Evolutionary conservation across 2,329 filamentous ascomycete genomes (phyloP).

Genomic region (Calonectria hongkongensis): DNA sequence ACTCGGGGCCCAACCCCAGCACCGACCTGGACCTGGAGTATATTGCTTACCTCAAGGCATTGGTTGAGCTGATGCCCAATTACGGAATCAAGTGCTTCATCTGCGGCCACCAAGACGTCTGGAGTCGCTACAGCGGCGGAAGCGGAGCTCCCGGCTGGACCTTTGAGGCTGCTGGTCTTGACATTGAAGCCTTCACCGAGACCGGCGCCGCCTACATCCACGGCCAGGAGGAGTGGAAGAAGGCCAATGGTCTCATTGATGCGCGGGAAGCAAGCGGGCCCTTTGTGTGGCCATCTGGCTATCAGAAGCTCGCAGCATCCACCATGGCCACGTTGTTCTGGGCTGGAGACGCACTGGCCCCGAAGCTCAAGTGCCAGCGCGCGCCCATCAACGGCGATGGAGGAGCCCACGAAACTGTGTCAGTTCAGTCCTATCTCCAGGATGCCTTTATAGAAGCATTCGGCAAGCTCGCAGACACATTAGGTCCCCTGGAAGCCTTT

Average conservation of each 20-base stretch:
- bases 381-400: slow-evolving; percentile 40
- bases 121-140: slow-evolving; percentile 65
- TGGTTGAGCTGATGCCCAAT: slow-evolving; percentile 61
- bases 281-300: slow-evolving; percentile 62
- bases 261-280: slow-evolving; percentile 59
- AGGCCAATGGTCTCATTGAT: slow-evolving; percentile 51
- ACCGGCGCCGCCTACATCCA: slow-evolving; percentile 61
- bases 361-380: slow-evolving; percentile 51
- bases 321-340: slow-evolving; percentile 57
- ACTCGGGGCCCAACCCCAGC: slow-evolving; percentile 56
- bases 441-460: slow-evolving; percentile 60
- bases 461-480: slow-evolving; percentile 58
- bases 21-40: slow-evolving; percentile 63
- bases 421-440: slow-evolving; percentile 57
- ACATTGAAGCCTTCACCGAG: slow-evolving; percentile 60
- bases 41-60: slow-evolving; percentile 60
- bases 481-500: slow-evolving; percentile 58
- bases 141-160: slow-evolving; percentile 66
- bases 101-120: slow-evolving; percentile 66
- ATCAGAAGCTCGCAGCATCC: slow-evolving; percentile 62
- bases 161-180: slow-evolving; percentile 63
- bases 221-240: slow-evolving; percentile 58
- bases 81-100: slow-evolving; percentile 64
- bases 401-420: slow-evolving; percentile 48
- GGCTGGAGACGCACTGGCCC: slow-evolving; percentile 56